Conservation (phyloP, 495 filamentous ascomycete species). For the Lasiosphaeria hispida region DNA sequence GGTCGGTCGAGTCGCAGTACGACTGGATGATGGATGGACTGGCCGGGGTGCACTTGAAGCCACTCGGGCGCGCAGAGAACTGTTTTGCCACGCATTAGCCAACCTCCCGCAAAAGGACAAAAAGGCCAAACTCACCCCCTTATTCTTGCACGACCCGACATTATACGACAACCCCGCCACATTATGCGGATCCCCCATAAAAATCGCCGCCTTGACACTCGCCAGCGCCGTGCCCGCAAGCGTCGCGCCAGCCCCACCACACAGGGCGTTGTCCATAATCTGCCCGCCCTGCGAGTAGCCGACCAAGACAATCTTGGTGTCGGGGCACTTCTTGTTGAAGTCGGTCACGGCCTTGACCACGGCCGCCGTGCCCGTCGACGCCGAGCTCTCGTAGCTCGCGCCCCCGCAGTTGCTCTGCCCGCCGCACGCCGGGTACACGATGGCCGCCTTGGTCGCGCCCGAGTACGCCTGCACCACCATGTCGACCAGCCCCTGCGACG, state of each 20-base stretch:
- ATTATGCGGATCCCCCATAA: constrained; percentile 60
- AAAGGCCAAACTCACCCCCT: constrained; percentile 49
- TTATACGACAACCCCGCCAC: constrained; percentile 55
- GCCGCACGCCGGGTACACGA: constrained; percentile 51
- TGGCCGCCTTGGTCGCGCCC: constrained; percentile 56
- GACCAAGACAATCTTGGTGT: constrained; percentile 56
- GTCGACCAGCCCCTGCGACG: constrained; percentile 53
- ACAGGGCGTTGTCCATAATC: constrained; percentile 62
- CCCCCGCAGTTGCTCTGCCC: constrained; percentile 48
- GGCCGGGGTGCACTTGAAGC: constrained; percentile 49
- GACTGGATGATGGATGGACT: constrained; percentile 50
- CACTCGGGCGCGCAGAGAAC: constrained; percentile 57
- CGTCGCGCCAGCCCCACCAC: constrained; percentile 46
- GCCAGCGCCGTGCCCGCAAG: constrained; percentile 3
- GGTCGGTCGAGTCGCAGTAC: constrained; percentile 62
- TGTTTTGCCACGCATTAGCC: constrained; percentile 18
- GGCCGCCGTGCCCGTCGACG: constrained; percentile 48
- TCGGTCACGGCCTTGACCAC: constrained; percentile 54
- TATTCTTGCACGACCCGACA: constrained; percentile 57
- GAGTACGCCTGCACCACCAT: constrained; percentile 49
- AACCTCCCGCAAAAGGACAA: neutral
- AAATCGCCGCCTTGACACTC: constrained; percentile 55
- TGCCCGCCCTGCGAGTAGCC: constrained; percentile 66
- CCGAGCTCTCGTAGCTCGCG: constrained; percentile 53
- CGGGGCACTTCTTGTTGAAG: constrained; percentile 53